Evolutionary conservation across 768 basidiomycete genomes (phyloP), one percentile per base, ranked within the genome.

Genomic region (Auriculariales sp.): DNA sequence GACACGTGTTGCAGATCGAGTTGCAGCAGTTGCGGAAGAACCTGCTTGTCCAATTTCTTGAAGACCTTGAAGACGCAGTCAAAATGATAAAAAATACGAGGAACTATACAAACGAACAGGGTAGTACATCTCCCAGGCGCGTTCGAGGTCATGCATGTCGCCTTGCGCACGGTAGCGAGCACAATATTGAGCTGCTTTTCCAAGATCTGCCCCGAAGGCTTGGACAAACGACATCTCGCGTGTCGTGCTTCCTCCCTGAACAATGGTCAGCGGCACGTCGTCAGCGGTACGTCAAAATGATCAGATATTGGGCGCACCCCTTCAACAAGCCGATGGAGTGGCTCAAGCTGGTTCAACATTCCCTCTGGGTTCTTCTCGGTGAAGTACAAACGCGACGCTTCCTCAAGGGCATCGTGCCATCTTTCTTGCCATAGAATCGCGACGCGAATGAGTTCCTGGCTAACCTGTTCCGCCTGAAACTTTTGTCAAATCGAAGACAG

Each of bases 111-210:
- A 17, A 28, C 24, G 14, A n/a, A 66, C 68, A 34, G 62, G 60
- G 57, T 73, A 73, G 60, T 73, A 73, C 15, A 71, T 68, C 50
- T 72, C 71, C 72, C 72, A 73, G 2, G 72, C 72, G 53, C 68
- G 65, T 52, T 72, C 71, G 47, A 73, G 64, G 49, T 73, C 72
- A 50, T 59, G 64, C 33, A 61, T 55, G 49, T 72, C 69, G 34
- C 66, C 67, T 49, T 66, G 63, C 31, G 61, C 55, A 27, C 63
- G 64, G 59, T 65, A 73, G 5, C 66, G 59, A 22, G 65, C 54
- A 32, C 70, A 66, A 52, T 68, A 68, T 32, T 69, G 69, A 25
- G 69, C 58, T 0, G 72, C 72, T 24, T 69, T 67, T 2, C 60
- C 59, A 3, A 73, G 61, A 49, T 71, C 70, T 33, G 69, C 64